Conservation (phyloP, 257 asterid species). For the Oldenlandia corymbosa region DNA sequence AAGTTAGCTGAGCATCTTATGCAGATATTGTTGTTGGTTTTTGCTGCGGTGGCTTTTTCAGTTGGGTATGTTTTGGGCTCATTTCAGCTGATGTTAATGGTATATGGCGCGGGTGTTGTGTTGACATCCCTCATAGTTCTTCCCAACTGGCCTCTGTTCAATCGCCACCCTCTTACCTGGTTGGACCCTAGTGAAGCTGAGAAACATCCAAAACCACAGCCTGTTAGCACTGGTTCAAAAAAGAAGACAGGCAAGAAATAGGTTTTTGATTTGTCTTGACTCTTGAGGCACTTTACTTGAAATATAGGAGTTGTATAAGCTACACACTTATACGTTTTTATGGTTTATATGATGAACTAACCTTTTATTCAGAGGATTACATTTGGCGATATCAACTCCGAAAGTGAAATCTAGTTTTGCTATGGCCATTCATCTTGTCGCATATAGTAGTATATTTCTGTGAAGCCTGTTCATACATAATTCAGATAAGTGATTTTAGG, state of each 20-base stretch:
- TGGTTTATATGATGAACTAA: background rate
- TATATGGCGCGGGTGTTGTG: constrained; percentile 19
- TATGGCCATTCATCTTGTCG: background rate
- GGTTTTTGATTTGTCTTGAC: constrained; percentile 12
- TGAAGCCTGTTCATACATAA: background rate
- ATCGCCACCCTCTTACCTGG: constrained; percentile 24
- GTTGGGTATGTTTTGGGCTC: constrained; percentile 19
- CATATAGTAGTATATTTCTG: too few relatives aligned
- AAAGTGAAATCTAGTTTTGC: background rate
- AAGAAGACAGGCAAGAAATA: constrained; percentile 22
- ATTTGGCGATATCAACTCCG: background rate
- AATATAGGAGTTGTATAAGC: constrained; percentile 1
- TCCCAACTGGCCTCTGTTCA: constrained; percentile 29
- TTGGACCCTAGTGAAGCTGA: constrained; percentile 28
- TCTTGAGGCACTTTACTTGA: background rate
- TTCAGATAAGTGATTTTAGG: background rate
- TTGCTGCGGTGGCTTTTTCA: constrained; percentile 10
- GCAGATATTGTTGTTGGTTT: constrained; percentile 22
- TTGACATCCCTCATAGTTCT: constrained; percentile 21
- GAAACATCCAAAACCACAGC: constrained; percentile 23
- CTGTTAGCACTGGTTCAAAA: constrained; percentile 11
- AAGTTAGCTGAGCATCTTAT: constrained; percentile 24
- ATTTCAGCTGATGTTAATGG: constrained; percentile 18
- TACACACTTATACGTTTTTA: background rate
- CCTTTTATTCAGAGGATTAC: background rate